Percentiles rank a stretch among this genome's conserved stretches.
Conservation (phyloP, 257 asterid genomes). For the Nicotiana sylvestris region DNA sequence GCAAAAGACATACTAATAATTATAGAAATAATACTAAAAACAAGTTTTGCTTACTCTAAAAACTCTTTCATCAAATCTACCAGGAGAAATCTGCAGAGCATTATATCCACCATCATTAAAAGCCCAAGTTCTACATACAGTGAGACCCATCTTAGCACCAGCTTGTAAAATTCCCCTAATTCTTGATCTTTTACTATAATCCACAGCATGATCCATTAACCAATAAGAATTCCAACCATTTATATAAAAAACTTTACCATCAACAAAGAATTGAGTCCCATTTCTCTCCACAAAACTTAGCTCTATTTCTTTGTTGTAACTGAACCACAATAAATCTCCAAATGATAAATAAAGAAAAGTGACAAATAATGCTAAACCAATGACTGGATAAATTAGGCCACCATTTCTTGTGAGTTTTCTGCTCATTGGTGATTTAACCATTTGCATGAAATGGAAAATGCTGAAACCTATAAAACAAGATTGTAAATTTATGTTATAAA, state of each 20-base stretch:
- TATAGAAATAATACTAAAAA: neutral
- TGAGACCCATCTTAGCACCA: slow-evolving; percentile 94
- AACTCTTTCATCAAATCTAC: slow-evolving; percentile 71
- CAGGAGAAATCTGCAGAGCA: slow-evolving; percentile 89
- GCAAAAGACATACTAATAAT: neutral
- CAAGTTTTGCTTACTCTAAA: slow-evolving; percentile 60
- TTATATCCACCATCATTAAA: slow-evolving; percentile 94
- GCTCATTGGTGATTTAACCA: slow-evolving; percentile 32
- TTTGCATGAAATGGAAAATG: slow-evolving; percentile 15
- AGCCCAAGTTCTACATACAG: slow-evolving; percentile 98
- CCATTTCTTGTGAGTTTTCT: slow-evolving; percentile 67
- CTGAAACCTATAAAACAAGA: slow-evolving; percentile 12
- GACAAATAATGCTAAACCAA: slow-evolving; percentile 74
- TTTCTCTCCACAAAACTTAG: slow-evolving; percentile 86
- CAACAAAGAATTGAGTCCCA: slow-evolving; percentile 83
- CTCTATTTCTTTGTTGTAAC: slow-evolving; percentile 32
- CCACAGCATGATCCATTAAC: slow-evolving; percentile 97
- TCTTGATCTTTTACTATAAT: slow-evolving; percentile 50
- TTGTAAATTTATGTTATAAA: slow-evolving; percentile 1
- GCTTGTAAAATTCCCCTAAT: slow-evolving; percentile 63
- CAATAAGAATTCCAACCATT: slow-evolving; percentile 99
- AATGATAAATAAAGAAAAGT: slow-evolving; percentile 72
- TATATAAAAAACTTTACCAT: slow-evolving; percentile 76
- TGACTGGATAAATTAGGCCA: slow-evolving; percentile 73
- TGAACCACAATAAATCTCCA: slow-evolving; percentile 62